Percentiles rank a stretch among this genome's conserved stretches.
Evolutionary conservation across 352 stramenopile species (phyloP).

Genomic region (Thalassiosira sp.): DNA sequence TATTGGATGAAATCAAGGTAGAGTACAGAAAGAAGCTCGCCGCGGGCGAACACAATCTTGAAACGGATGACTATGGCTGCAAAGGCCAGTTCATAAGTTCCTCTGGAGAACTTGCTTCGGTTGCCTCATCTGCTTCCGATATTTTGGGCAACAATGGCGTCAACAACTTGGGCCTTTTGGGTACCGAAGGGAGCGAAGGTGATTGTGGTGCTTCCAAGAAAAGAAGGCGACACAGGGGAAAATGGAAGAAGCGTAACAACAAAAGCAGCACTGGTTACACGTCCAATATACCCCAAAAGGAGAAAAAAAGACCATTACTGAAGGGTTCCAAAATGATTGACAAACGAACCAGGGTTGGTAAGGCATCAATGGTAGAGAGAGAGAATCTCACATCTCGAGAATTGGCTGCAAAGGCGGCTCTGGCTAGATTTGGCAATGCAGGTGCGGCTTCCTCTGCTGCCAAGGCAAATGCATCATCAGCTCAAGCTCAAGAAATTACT

Average conservation of each 20-base stretch:
- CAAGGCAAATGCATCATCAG: constrained; percentile 2
- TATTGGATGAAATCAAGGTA: constrained; percentile 38
- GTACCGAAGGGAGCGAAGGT: constrained; percentile 10
- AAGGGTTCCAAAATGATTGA: constrained; percentile 34
- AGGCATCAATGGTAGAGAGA: constrained; percentile 10
- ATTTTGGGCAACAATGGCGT: constrained; percentile 9
- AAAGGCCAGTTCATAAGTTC: constrained; percentile 9
- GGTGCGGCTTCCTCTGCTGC: constrained; percentile 2
- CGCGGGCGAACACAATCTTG: constrained; percentile 11
- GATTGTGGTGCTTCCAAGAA: constrained; percentile 25
- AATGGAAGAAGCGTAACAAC: neutral
- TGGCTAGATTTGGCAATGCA: constrained; percentile 9
- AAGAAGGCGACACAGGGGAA: constrained; percentile 9
- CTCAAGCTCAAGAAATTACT: too few relatives aligned
- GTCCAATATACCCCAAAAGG: constrained; percentile 21
- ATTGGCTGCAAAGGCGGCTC: constrained; percentile 16
- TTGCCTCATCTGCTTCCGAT: constrained; percentile 6
- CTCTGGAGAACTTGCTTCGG: constrained; percentile 1
- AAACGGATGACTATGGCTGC: constrained; percentile 16
- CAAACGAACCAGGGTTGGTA: constrained; percentile 17
- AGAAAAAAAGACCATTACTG: constrained; percentile 14
- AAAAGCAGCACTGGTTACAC: constrained; percentile 8
- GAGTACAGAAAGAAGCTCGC: constrained; percentile 27
- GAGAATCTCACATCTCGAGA: constrained; percentile 11
- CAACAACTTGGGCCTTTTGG: constrained; percentile 2